These are phyloP conservation scores for Cerioporus squamosus DNA, from an alignment of 1,284 basidiomycete species.

Conservation along the genomic window DNA sequence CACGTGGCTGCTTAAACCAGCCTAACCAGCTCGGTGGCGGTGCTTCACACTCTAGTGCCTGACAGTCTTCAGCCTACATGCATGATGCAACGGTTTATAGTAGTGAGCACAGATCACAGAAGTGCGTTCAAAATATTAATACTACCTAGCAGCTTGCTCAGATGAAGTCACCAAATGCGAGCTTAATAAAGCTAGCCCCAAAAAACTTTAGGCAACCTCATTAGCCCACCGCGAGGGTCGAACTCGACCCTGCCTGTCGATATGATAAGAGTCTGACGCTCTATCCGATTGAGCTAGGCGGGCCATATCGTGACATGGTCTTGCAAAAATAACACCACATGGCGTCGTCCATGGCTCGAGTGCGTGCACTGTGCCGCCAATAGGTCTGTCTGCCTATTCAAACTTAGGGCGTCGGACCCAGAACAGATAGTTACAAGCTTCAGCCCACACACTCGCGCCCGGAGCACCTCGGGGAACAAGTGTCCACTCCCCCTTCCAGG, in stretches of 20 bases:
- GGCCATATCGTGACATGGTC: constrained; percentile 40
- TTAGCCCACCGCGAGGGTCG: constrained; percentile 90
- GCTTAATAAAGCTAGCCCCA: no score
- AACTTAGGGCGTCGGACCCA: constrained; percentile 76
- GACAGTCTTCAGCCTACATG: no score
- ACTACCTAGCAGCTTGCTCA: no score
- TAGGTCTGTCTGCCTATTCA: constrained; percentile 11
- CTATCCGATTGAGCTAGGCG: constrained; percentile 88
- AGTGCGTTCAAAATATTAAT: no score
- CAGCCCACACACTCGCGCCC: constrained; percentile 56
- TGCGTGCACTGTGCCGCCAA: no score
- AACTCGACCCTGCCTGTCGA: constrained; percentile 54
- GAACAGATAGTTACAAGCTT: constrained; percentile 82
- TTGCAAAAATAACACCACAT: no score
- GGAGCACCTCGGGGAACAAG: constrained; percentile 65
- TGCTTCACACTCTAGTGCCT: no score
- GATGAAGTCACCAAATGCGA: no score
- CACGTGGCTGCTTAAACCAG: constrained; percentile 22
- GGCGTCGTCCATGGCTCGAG: no score
- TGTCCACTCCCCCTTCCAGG: constrained; percentile 75
- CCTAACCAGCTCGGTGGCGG: constrained; percentile 9
- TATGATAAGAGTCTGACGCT: constrained; percentile 73
- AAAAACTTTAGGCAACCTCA: no score
- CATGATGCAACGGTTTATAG: no score
- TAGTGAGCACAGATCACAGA: no score